A percentile compares a stretch with the other conserved stretches of the same genome.
Conservation (phyloP, 2,329 filamentous ascomycete genomes). For the Diplodia corticola region DNA sequence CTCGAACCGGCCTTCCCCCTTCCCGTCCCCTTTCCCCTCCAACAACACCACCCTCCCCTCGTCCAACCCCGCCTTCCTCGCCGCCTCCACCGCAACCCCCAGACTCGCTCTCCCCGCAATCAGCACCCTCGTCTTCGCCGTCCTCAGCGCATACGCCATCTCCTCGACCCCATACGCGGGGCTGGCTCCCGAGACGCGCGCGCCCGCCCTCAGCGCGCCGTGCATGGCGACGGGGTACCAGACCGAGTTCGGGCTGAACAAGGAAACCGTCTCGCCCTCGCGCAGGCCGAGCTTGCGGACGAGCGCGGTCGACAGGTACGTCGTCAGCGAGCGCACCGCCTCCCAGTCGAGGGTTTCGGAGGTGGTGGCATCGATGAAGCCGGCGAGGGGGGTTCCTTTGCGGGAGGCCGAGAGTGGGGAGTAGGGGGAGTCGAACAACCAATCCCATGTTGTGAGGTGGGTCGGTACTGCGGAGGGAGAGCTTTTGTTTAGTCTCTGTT, state of each 20-base stretch:
- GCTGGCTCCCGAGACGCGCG: constrained; percentile 61
- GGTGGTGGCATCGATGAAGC: constrained; percentile 60
- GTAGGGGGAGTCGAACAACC: constrained; percentile 59
- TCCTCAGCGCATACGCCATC: constrained; percentile 65
- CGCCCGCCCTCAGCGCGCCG: constrained; percentile 54
- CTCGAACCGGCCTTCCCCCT: too few relatives aligned
- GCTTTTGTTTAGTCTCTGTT: neutral
- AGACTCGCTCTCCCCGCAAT: constrained; percentile 59
- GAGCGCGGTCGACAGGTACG: constrained; percentile 61
- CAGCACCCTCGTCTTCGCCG: constrained; percentile 57
- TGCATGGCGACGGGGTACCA: constrained; percentile 68
- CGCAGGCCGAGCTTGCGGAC: constrained; percentile 56
- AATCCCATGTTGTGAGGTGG: constrained; percentile 60
- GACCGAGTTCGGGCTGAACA: constrained; percentile 66
- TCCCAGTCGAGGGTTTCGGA: constrained; percentile 59
- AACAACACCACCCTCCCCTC: constrained; percentile 57
- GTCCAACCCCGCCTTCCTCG: constrained; percentile 55
- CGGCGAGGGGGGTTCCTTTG: constrained; percentile 49
- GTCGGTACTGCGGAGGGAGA: constrained; percentile 48
- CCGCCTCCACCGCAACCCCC: constrained; percentile 56
- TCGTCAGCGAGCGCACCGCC: constrained; percentile 59
- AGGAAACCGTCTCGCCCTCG: constrained; percentile 57
- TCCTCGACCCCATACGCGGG: constrained; percentile 69
- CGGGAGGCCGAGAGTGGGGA: constrained; percentile 49
- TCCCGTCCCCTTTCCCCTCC: constrained; percentile 55